These are phyloP conservation scores for Alternaria alternata DNA, from an alignment of 2,329 filamentous ascomycete genomes.

Conservation along the genomic window DNA sequence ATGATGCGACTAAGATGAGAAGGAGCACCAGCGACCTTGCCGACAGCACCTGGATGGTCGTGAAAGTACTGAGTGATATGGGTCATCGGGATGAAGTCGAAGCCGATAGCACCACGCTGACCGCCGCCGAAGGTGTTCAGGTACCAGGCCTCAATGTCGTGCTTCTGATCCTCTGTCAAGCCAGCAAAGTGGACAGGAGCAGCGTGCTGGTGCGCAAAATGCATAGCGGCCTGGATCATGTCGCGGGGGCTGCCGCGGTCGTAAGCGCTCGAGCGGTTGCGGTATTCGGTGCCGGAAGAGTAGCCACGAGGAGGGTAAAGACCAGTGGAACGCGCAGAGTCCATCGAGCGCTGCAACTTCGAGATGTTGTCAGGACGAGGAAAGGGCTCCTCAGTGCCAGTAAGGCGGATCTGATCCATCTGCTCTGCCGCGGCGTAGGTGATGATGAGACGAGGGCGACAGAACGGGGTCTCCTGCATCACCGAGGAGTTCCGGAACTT, in stretches of 20 bases:
- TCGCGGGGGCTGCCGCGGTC: slow-evolving; percentile 75
- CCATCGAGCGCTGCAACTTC: slow-evolving; percentile 86
- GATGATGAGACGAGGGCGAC: slow-evolving; percentile 76
- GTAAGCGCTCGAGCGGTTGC: slow-evolving; percentile 77
- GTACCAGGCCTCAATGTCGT: slow-evolving; percentile 37
- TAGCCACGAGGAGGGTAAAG: slow-evolving; percentile 82
- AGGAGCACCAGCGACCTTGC: slow-evolving; percentile 17
- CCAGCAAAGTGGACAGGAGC: slow-evolving; percentile 16
- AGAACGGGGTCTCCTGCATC: slow-evolving; percentile 84
- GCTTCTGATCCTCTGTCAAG: slow-evolving; percentile 32
- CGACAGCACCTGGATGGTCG: slow-evolving; percentile 19
- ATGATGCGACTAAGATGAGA: slow-evolving; percentile 18
- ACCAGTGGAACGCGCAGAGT: slow-evolving; percentile 87
- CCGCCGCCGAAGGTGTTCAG: slow-evolving; percentile 28
- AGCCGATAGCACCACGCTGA: slow-evolving; percentile 31
- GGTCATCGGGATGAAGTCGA: slow-evolving; percentile 39
- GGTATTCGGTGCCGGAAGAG: slow-evolving; percentile 77
- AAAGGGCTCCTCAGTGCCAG: slow-evolving; percentile 78
- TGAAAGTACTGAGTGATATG: slow-evolving; percentile 31
- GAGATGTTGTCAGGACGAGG: slow-evolving; percentile 82
- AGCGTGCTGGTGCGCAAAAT: slow-evolving; percentile 27
- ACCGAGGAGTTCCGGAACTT: slow-evolving; percentile 98
- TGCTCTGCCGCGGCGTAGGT: slow-evolving; percentile 57
- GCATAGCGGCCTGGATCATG: slow-evolving; percentile 32
- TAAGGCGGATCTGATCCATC: slow-evolving; percentile 52